Evolutionary conservation across 305 asterid genomes (phyloP).

Genomic region (Ajuga reptans): DNA sequence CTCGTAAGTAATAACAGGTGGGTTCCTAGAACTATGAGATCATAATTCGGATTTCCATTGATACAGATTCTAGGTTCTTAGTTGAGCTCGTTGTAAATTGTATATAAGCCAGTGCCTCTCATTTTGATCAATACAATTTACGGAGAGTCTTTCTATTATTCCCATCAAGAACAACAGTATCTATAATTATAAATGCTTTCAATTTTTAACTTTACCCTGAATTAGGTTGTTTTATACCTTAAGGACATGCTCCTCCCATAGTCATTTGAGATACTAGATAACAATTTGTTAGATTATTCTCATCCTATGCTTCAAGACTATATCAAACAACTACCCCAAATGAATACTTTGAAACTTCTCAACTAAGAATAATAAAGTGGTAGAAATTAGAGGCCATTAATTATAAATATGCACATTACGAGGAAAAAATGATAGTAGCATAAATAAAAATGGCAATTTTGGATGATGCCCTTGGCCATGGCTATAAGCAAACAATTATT

Average conservation of each 20-base stretch:
- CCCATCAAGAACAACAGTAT: background rate
- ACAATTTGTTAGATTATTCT: background rate
- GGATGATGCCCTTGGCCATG: background rate
- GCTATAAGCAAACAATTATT: background rate
- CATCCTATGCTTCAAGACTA: background rate
- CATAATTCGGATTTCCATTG: background rate
- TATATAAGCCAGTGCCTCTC: background rate
- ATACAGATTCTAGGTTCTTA: background rate
- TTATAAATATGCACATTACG: background rate
- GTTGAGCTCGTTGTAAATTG: background rate
- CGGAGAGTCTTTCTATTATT: background rate
- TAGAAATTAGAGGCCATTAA: background rate
- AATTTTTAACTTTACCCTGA: background rate
- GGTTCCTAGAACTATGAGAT: background rate
- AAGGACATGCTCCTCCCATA: background rate
- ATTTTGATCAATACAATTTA: background rate
- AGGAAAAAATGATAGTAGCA: background rate
- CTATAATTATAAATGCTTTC: background rate
- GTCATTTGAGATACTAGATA: background rate
- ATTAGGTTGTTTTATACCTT: background rate
- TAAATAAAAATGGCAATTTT: background rate
- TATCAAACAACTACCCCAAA: background rate
- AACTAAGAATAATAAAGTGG: background rate
- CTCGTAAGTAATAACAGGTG: background rate
- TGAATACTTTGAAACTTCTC: background rate